Percentiles rank a stretch among this genome's conserved stretches.
phyloP scores from a whole-genome alignment of 2,329 filamentous ascomycete species.

The Talaromyces sp. region DNA sequence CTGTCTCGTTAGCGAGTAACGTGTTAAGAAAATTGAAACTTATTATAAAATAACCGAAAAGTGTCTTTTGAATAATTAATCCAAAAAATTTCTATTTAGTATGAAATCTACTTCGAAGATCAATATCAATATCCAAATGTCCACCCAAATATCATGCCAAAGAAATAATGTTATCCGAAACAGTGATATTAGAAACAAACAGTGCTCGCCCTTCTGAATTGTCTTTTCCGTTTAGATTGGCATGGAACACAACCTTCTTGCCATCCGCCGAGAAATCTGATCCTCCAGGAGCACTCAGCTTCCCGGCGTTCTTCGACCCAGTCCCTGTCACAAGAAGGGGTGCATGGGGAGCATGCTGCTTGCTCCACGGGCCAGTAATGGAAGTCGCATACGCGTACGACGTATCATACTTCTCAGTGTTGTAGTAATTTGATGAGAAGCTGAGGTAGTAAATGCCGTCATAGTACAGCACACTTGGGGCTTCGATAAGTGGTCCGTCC shows the following conservation, averaged over 20 bases:
- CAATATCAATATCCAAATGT: too few relatives aligned
- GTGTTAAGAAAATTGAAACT: too few relatives aligned
- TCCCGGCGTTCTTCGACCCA: slow-evolving; percentile 17
- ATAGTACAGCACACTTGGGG: slow-evolving; percentile 45
- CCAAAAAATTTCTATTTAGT: too few relatives aligned
- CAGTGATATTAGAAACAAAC: slow-evolving; percentile 17
- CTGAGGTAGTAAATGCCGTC: slow-evolving; percentile 53
- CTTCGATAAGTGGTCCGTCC: slow-evolving; percentile 56
- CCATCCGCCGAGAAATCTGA: slow-evolving; percentile 24
- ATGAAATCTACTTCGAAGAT: too few relatives aligned
- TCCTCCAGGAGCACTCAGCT: slow-evolving; percentile 26
- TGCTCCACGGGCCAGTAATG: slow-evolving; percentile 26
- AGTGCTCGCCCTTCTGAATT: slow-evolving; percentile 17
- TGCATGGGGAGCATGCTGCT: slow-evolving; percentile 14
- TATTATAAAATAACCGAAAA: too few relatives aligned
- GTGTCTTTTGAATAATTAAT: too few relatives aligned
- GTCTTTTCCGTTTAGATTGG: slow-evolving; percentile 20
- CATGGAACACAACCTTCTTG: slow-evolving; percentile 25
- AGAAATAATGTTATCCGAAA: slow-evolving; percentile 4
- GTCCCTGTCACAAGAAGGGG: slow-evolving; percentile 25
- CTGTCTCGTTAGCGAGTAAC: too few relatives aligned
- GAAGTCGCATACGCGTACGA: slow-evolving; percentile 48
- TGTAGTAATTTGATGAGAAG: slow-evolving; percentile 54
- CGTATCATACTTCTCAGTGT: slow-evolving; percentile 49
- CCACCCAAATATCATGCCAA: not conserved